These are phyloP conservation scores for Dalechampia spathulata DNA, from an alignment of 441 rosid species.

Conservation along the genomic window DNA sequence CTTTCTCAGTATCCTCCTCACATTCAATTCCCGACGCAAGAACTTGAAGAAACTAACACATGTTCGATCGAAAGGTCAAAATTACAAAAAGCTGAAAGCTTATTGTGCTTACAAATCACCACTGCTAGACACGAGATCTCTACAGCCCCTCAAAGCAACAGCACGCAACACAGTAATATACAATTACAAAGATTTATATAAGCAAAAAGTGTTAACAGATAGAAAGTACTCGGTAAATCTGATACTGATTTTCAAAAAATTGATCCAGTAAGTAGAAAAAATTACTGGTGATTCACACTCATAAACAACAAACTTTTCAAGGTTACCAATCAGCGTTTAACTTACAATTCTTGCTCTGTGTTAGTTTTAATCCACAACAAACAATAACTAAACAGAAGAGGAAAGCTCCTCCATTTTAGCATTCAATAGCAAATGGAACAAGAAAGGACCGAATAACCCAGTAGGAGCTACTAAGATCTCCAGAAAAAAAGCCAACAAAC, in stretches of 20 bases:
- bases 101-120: conserved; percentile 23
- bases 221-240: conserved; percentile 8
- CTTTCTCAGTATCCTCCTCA: conserved; percentile 1
- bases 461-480: conserved; percentile 32
- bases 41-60: neutral
- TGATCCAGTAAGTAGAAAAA: neutral
- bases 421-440: conserved; percentile 21
- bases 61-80: neutral
- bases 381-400: too few relatives aligned
- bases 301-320: conserved; percentile 4
- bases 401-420: too few relatives aligned
- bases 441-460: conserved; percentile 36
- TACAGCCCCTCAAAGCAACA: conserved; percentile 27
- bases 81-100: conserved; percentile 4
- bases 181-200: conserved; percentile 13
- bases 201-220: conserved; percentile 14
- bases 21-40: neutral
- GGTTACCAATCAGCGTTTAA: conserved; percentile 17
- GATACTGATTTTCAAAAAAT: conserved; percentile 10
- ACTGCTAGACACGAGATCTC: conserved; percentile 15
- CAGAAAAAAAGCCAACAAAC: conserved; percentile 31
- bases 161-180: conserved; percentile 16
- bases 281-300: conserved; percentile 8
- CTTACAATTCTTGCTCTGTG: too few relatives aligned
- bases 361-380: too few relatives aligned